Evolutionary conservation across 495 filamentous ascomycete species (phyloP), one percentile per base, ranked within the genome.

Genomic region (Letharia columbiana): DNA sequence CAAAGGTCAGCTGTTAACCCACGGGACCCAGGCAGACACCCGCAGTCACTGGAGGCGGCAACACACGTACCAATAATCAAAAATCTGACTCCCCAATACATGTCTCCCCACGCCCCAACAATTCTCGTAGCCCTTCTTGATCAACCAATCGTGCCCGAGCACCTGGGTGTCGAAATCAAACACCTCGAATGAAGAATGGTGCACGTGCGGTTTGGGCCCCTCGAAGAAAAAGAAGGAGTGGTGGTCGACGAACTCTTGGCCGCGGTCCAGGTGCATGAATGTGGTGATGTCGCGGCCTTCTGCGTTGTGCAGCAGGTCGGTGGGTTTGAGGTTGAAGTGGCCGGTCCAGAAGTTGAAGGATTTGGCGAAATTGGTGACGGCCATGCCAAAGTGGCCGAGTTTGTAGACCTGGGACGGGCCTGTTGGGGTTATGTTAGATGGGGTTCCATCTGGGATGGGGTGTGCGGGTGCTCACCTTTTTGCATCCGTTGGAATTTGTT

Each of bases 51-150:
- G 49, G 23, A 11, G 49, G n/a, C 12, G 49, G 49, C 49, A 50
- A 0, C 2, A 11, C 11, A 70, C 77, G 31, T 73, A 82, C 82
- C 89, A 85, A 76, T 92, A 89, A 72, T 92, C 89, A 60, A 93
- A 81, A 50, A 87, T 79, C 72, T 86, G 82, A 70, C 81, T 80
- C 61, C 85, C 80, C 77, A 91, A 73, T 62, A 87, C 78, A 80
- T 91, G 86, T 75, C 90, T 70, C 69, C 89, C 79, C 67, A 89
- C 82, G 1, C 89, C 89, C 89, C 89, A 92, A 63, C 86, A 86
- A 66, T 82, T 83, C 65, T 81, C 78, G 71, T 89, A 89, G 2
- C 82, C 83, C 72, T 87, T 84, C 66, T 81, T 72, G 0, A 78
- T 78, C 11, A 92, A 79, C 84, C 85, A 90, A 61, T 89, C 81